Base-by-base conservation (phyloP, 2,329 filamentous ascomycete species). In the Ascochyta koolunga region DNA sequence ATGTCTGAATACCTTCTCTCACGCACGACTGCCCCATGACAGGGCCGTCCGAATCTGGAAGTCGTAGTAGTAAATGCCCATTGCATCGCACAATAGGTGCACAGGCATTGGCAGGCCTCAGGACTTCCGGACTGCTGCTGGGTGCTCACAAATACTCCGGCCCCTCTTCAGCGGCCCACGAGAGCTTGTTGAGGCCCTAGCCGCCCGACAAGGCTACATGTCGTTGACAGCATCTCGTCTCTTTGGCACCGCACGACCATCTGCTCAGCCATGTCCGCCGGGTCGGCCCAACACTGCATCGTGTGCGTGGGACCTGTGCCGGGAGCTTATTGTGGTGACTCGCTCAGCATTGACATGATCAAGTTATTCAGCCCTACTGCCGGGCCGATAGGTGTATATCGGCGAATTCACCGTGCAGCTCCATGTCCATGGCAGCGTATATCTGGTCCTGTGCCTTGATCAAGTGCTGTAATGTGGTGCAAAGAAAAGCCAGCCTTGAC, bases 141-240 rank as follows among this genome's bases (percentile, higher is more conserved):
- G 33, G 38, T 45, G 45, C 45, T 48, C 45, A 51, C 22, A 50
- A 55, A 59, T 60, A 42, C 50, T 51, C 63, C 64, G 58, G 57
- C 55, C 59, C 59, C 59, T 59, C 61, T 53, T 51, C 44, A 46
- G 56, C 52, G 46, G 37, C 40, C 52, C 55, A 53, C 31, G 51
- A 48, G 56, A 61, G 59, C 57, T 61, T 65, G 59, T 65, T 60
- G 59, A 60, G 62, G 50, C 50, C 48, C 55, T 62, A 60, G 43
- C 35, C 51, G 50, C 51, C 51, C 25, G 46, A 45, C 51, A 48
- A 51, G 45, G 32, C 41, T 57, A 54, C 50, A 50, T 16, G 40
- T 42, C 45, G 27, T 56, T 50, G 36, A 49, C 38, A 51, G 42
- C 52, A 50, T 43, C 55, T 43, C 42, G 22, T 46, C 43, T 49